A percentile compares a stretch with the other conserved stretches of the same genome.
Evolutionary conservation across 2,329 filamentous ascomycete genomes (phyloP).

Genomic region (Drechmeria coniospora): DNA sequence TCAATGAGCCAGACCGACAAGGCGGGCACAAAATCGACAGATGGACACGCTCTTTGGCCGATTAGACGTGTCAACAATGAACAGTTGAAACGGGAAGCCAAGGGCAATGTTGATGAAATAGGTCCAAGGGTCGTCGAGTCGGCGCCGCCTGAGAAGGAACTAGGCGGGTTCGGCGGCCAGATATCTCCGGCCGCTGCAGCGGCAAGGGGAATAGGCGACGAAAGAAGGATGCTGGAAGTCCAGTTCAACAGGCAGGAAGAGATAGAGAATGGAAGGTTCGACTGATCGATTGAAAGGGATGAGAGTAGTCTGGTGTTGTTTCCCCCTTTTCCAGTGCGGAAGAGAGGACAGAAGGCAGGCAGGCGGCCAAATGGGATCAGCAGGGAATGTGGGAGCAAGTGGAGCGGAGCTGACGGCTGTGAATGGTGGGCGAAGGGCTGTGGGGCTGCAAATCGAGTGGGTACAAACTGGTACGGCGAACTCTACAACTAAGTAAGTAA

Average conservation of each 20-base stretch:
- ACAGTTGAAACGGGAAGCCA: not conserved
- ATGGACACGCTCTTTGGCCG: too few species aligned
- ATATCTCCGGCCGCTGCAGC: not conserved
- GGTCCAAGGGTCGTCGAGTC: not conserved
- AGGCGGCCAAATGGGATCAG: too few species aligned
- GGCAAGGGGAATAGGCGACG: not conserved
- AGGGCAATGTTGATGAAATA: not conserved
- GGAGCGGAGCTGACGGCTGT: too few species aligned
- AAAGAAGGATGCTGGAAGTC: not conserved
- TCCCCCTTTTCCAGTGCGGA: not conserved
- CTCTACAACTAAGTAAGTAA: too few species aligned
- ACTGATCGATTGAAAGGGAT: not conserved
- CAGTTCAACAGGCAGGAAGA: not conserved
- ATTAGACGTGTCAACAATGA: not conserved
- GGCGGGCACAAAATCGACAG: too few species aligned
- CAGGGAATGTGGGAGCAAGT: too few species aligned
- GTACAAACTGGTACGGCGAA: too few species aligned
- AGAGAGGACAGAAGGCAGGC: not conserved
- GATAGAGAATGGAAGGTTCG: slow-evolving; percentile 1
- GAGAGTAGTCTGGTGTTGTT: not conserved
- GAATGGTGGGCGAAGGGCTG: too few species aligned
- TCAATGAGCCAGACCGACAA: too few species aligned
- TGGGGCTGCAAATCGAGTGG: too few species aligned
- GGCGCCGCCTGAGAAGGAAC: not conserved
- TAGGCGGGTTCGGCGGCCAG: not conserved